A percentile compares a stretch with the other conserved stretches of the same genome.
phyloP scores from a whole-genome alignment of 768 basidiomycete species.

The Lyophyllum decastes region DNA sequence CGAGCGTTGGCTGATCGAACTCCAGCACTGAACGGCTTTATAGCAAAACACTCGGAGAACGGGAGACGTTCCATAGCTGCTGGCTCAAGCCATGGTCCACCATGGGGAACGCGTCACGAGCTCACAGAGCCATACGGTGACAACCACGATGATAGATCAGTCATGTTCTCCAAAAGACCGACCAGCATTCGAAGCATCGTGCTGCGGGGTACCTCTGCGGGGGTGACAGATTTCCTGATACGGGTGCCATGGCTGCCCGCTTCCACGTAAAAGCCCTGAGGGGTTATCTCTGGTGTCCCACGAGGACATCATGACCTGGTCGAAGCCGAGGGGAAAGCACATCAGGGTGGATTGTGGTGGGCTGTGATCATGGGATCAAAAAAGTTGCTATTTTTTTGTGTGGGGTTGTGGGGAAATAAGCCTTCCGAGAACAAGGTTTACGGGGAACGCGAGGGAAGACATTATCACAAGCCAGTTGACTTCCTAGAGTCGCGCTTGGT shows the following conservation, averaged over 20 bases:
- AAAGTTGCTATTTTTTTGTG: too few species aligned
- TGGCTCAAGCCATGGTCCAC: neutral
- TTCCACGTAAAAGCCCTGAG: neutral
- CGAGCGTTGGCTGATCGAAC: neutral
- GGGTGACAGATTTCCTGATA: neutral
- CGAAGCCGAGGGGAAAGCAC: too few species aligned
- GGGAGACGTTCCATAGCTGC: neutral
- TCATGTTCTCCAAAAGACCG: neutral
- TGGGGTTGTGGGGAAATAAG: too few species aligned
- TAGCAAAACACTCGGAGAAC: neutral
- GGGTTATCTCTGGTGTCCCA: neutral
- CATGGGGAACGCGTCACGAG: neutral
- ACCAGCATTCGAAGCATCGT: neutral
- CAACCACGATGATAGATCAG: neutral
- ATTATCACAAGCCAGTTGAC: neutral
- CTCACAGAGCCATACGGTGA: neutral
- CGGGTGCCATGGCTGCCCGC: neutral
- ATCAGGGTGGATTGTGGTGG: too few species aligned
- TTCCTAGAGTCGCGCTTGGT: neutral
- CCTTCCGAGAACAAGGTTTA: neutral
- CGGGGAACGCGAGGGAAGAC: neutral
- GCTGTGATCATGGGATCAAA: neutral
- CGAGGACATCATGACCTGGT: too few species aligned
- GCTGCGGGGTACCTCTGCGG: neutral
- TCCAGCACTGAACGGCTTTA: neutral